Percentiles rank a stretch among this genome's conserved stretches.
phyloP scores from a whole-genome alignment of 202 grass and related monocot genomes.

The Zoysia matrella region DNA sequence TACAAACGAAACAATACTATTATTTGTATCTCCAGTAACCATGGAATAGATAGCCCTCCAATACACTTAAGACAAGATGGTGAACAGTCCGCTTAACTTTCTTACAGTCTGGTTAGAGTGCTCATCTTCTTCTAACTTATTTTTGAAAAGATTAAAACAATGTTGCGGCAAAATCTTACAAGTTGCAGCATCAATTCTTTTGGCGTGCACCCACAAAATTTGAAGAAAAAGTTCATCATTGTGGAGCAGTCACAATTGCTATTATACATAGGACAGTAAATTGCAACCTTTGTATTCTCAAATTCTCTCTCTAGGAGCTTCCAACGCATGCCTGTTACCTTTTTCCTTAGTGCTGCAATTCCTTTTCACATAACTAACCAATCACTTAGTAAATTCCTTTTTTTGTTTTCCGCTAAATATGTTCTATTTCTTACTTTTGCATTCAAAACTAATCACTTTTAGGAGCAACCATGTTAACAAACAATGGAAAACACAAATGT shows the following conservation, averaged over 20 bases:
- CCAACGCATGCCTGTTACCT: constrained; percentile 22
- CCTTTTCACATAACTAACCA: constrained; percentile 34
- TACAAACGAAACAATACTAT: constrained; percentile 1
- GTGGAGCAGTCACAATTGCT: too few species aligned
- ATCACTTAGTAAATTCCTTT: constrained; percentile 27
- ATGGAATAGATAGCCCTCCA: neutral
- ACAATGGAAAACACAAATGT: neutral
- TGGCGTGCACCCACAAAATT: constrained; percentile 17
- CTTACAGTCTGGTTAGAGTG: neutral
- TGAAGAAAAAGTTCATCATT: too few species aligned
- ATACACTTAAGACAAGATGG: neutral
- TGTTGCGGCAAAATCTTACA: constrained; percentile 36
- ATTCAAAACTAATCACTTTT: too few species aligned
- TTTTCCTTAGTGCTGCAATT: constrained; percentile 26
- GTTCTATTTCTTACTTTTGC: neutral
- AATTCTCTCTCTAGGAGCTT: constrained; percentile 24
- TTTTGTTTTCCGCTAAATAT: neutral
- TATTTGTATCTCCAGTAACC: constrained; percentile 4
- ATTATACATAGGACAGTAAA: too few species aligned
- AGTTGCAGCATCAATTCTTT: constrained; percentile 51
- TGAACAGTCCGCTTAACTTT: neutral
- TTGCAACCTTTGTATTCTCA: too few species aligned
- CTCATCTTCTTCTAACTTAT: neutral
- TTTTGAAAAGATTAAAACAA: neutral
- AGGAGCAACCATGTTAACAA: neutral